Evolutionary conservation across 352 stramenopile species (phyloP), one percentile per base, ranked within the genome.

Genomic region (Pythium myriotylum): DNA sequence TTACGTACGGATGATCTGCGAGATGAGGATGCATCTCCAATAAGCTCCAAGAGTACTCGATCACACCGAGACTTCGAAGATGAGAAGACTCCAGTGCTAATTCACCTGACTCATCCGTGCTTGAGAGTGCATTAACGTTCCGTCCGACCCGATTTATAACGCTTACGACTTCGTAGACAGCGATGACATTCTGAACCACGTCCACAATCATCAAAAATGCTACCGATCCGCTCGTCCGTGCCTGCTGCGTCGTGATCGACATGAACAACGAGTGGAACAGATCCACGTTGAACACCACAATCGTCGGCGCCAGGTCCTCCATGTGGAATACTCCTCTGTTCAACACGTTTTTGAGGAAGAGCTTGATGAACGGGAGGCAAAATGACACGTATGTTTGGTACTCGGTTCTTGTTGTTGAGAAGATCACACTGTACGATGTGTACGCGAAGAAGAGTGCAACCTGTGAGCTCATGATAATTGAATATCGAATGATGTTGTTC

Each of bases 181-280:
- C 29, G 5, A 59, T 40, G 2, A 43, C 2, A 5, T 40, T 51
- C 39, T 59, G 53, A 0, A 22, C 39, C 5, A 51, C 39, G 40
- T 59, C 53, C 23, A 59, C 53, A 14, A 29, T 19, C 53, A 59
- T 59, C 10, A 59, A 26, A 7, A 59, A 26, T 4, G 16, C 23
- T 13, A 59, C 42, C 40, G 57, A 56, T 13, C 22, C 51, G 10
- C 53, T 17, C 6, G 59, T 67, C 16, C 55, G 49, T n/a, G 70
- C 51, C 49, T 75, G 67, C 29, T 75, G 59, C 64, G 72, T 67
- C 10, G 58, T 68, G 26, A 70, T 64, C 14, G 65, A 65, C 32
- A 69, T 42, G 29, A 67, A 72, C 19, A 72, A 33, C 16, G 68
- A 37, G 40, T 67, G 65, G 20, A 75, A 57, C 16, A 72, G 39